Percentiles rank a stretch among this genome's conserved stretches.
Evolutionary conservation across 1,284 basidiomycete genomes (phyloP).

Genomic region (Cutaneotrichosporon arboriforme): DNA sequence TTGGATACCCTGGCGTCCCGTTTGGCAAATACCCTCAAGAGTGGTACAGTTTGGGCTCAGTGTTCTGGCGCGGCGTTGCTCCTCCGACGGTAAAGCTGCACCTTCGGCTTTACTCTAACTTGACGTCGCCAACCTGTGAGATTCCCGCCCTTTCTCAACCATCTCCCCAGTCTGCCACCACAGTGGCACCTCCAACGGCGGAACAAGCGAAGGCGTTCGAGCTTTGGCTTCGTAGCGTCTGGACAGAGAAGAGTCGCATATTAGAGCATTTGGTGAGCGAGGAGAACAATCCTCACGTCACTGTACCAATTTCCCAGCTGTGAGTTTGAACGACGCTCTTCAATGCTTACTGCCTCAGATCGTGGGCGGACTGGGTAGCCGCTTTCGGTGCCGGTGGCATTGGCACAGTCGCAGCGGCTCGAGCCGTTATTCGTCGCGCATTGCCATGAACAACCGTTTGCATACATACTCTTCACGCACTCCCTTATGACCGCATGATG

Average conservation of each 20-base stretch:
- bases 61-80: conserved; percentile 74
- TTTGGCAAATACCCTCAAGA: conserved; percentile 47
- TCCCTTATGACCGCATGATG: neutral
- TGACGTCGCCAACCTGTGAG: conserved; percentile 37
- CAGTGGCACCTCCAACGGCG: conserved; percentile 54
- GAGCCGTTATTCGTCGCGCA: neutral
- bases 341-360: conserved; percentile 20
- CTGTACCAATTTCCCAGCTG: conserved; percentile 32
- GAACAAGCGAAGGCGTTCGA: conserved; percentile 70
- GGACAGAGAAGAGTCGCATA: conserved; percentile 75
- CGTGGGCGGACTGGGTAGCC: conserved; percentile 32
- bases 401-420: conserved; percentile 11
- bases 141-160: conserved; percentile 26
- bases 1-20: conserved; percentile 75
- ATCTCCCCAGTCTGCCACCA: too few relatives aligned
- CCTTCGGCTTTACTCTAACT: conserved; percentile 63
- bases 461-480: conserved; percentile 3
- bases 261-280: conserved; percentile 58
- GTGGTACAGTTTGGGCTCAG: conserved; percentile 67
- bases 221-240: conserved; percentile 70
- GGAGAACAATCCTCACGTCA: neutral
- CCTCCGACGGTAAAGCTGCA: conserved; percentile 86
- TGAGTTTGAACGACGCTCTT: conserved; percentile 20
- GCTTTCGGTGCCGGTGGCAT: conserved; percentile 37
- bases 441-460: neutral